phyloP scores from a whole-genome alignment of 441 rosid species.

The Corymbia citriodora region DNA sequence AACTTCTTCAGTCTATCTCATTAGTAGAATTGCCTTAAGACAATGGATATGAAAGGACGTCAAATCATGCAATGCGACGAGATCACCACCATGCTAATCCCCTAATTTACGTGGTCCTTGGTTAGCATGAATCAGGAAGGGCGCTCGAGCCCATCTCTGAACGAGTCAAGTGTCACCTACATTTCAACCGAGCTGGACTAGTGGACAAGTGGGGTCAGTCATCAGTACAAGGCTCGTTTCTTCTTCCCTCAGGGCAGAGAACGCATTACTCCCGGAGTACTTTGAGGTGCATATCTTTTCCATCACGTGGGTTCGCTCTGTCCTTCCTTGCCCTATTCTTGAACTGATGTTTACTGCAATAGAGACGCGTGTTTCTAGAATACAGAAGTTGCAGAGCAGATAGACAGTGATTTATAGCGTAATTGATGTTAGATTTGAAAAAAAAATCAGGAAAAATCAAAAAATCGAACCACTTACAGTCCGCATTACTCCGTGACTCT shows the following conservation, averaged over 20 bases:
- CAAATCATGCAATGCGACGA: background rate
- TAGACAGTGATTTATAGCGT: constrained; percentile 60
- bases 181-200: background rate
- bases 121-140: background rate
- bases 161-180: background rate
- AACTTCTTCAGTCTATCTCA: background rate
- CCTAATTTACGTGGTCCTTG: background rate
- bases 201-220: too few relatives aligned
- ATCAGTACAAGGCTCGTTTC: background rate
- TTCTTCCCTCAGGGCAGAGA: background rate
- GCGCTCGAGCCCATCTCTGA: too few relatives aligned
- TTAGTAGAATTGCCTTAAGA: background rate
- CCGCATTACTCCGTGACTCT: background rate
- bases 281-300: constrained; percentile 40
- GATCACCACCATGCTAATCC: background rate
- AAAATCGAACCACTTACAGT: too few relatives aligned
- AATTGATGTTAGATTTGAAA: background rate
- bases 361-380: constrained; percentile 33
- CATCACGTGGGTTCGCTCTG: background rate
- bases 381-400: constrained; percentile 58
- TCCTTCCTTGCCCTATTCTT: constrained; percentile 1
- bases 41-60: background rate
- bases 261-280: constrained; percentile 3
- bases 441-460: too few relatives aligned
- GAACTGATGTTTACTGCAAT: constrained; percentile 2